Percentiles rank a stretch among this genome's conserved stretches.
Conservation (phyloP, 2,329 filamentous ascomycete species). For the Beauveria australis region DNA sequence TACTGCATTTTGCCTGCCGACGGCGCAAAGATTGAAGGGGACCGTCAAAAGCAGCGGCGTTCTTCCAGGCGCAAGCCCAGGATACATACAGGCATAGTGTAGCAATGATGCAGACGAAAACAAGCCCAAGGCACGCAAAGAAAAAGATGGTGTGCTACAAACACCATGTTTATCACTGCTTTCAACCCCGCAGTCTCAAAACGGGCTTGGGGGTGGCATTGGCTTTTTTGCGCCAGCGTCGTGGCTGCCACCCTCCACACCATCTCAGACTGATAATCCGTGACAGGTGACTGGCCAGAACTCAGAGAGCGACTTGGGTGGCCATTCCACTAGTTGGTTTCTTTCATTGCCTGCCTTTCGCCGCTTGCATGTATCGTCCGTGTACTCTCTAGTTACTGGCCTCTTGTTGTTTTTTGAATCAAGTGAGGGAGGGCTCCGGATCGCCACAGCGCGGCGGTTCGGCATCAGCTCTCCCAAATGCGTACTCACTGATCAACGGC, state of each 20-base stretch:
- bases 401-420: not conserved
- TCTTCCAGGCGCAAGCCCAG: not conserved
- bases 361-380: not conserved
- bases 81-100: not conserved
- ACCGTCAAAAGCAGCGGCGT: not conserved
- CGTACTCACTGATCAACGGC: not conserved
- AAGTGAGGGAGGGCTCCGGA: conserved; percentile 2
- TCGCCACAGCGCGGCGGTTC: conserved; percentile 1
- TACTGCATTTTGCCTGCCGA: not conserved
- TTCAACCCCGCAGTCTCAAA: conserved; percentile 10
- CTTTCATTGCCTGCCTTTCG: not conserved
- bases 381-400: not conserved
- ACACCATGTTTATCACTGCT: not conserved
- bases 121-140: not conserved
- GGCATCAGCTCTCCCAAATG: conserved; percentile 10
- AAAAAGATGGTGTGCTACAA: not conserved
- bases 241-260: conserved; percentile 9
- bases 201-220: conserved; percentile 1
- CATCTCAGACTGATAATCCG: conserved; percentile 6
- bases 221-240: conserved; percentile 2
- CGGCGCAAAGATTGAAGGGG: not conserved
- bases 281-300: conserved; percentile 6
- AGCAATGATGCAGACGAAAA: not conserved
- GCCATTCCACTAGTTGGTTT: not conserved
- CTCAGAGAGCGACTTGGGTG: not conserved